phyloP scores from a whole-genome alignment of 768 basidiomycete species.

The Kwoniella bestiolae region DNA sequence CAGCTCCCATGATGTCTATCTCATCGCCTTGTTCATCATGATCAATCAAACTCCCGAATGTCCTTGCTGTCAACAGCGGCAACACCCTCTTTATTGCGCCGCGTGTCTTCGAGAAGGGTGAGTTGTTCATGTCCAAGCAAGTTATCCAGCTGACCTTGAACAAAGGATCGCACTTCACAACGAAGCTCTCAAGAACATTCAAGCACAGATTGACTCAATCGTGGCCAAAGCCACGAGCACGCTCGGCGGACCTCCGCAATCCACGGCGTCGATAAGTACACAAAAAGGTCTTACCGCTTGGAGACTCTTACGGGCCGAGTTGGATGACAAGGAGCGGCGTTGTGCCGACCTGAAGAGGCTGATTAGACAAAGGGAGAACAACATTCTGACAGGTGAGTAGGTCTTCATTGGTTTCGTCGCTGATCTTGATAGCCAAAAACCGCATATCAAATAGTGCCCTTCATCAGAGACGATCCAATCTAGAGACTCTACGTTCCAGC shows the following conservation, averaged over 20 bases:
- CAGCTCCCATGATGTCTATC: not conserved
- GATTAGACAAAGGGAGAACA: slow-evolving; percentile 11
- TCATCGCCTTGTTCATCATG: slow-evolving; percentile 3
- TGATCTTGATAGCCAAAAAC: not conserved
- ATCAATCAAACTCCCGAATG: slow-evolving; percentile 15
- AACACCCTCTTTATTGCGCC: slow-evolving; percentile 30
- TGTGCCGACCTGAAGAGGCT: slow-evolving; percentile 14
- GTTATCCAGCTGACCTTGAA: not conserved
- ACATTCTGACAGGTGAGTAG: slow-evolving; percentile 14
- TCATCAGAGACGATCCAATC: not conserved
- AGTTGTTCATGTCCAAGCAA: slow-evolving; percentile 1
- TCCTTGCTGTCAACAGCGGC: slow-evolving; percentile 21
- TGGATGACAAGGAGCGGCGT: slow-evolving; percentile 24
- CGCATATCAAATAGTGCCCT: not conserved
- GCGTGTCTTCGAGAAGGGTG: slow-evolving; percentile 35
- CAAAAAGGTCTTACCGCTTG: slow-evolving; percentile 24
- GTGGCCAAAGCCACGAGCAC: not conserved
- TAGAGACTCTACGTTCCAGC: not conserved
- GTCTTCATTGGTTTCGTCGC: not conserved
- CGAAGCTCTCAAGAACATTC: slow-evolving; percentile 10
- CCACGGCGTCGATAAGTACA: not conserved
- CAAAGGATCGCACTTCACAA: slow-evolving; percentile 15
- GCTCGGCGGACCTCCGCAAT: not conserved
- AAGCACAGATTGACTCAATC: slow-evolving; percentile 7
- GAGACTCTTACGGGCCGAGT: slow-evolving; percentile 35